phyloP scores from a whole-genome alignment of 768 basidiomycete species.

The Melanogaster broomeanus region DNA sequence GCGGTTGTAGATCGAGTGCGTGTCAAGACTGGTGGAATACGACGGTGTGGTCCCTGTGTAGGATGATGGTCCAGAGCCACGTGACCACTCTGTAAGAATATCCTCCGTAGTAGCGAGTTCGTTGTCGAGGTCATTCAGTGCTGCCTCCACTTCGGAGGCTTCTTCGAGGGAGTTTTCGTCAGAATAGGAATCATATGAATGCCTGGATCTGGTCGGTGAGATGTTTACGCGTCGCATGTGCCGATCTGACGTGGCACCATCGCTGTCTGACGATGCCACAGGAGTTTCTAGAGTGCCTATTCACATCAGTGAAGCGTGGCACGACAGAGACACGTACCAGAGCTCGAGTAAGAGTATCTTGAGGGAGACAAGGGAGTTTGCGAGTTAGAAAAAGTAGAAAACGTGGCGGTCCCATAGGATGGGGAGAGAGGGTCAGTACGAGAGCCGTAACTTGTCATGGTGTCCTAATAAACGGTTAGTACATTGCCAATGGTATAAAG shows the following conservation, averaged over 20 bases:
- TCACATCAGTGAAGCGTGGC: conserved; percentile 1
- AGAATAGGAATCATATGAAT: conserved; percentile 53
- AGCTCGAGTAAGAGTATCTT: conserved; percentile 56
- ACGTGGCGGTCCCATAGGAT: conserved; percentile 59
- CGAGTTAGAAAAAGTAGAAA: conserved; percentile 51
- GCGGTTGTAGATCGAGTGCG: conserved; percentile 39
- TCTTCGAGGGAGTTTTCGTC: conserved; percentile 53
- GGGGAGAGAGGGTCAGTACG: conserved; percentile 59
- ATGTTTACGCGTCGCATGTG: conserved; percentile 55
- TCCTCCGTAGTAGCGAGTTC: conserved; percentile 68
- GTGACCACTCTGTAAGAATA: conserved; percentile 67
- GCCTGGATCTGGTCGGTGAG: conserved; percentile 49
- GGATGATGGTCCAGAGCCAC: conserved; percentile 34
- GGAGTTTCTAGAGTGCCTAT: conserved; percentile 40
- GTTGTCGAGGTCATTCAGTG: conserved; percentile 65
- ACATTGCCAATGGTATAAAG: conserved; percentile 24
- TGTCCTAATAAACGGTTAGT: conserved; percentile 19
- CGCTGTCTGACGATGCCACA: conserved; percentile 47
- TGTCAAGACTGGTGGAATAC: conserved; percentile 38
- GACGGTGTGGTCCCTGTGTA: conserved; percentile 35
- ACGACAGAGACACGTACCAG: conserved; percentile 42
- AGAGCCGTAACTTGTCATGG: conserved; percentile 41
- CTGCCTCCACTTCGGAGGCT: conserved; percentile 62
- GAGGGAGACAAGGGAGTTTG: conserved; percentile 61
- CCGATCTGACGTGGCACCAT: conserved; percentile 45